Percentiles rank a stretch among this genome's conserved stretches.
phyloP scores from a whole-genome alignment of 352 stramenopile species.

The Sclerospora graminicola region DNA sequence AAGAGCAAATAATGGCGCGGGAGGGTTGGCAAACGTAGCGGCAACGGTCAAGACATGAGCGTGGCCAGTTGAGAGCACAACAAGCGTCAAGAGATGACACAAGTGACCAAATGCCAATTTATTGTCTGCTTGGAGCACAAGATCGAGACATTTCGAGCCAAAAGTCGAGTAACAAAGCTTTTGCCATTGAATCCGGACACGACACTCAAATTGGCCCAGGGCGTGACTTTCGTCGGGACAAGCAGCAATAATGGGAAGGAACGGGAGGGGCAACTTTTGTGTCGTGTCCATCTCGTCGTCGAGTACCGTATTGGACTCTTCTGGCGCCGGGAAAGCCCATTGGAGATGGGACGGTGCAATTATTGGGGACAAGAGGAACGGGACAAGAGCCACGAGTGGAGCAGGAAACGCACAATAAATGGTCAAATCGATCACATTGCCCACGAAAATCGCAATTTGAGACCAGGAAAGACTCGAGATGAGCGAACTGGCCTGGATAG shows the following conservation, averaged over 20 bases:
- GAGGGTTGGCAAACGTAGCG: constrained; percentile 34
- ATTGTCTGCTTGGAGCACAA: constrained; percentile 14
- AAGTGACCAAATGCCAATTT: constrained; percentile 21
- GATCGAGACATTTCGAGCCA: constrained; percentile 24
- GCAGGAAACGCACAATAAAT: no score
- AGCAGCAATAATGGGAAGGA: constrained; percentile 3
- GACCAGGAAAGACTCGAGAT: no score
- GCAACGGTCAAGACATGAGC: constrained; percentile 36
- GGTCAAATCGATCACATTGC: no score
- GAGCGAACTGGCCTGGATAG: no score
- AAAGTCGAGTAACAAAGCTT: constrained; percentile 34
- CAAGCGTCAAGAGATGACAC: constrained; percentile 25
- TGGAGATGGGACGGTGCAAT: no score
- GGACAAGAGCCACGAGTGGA: no score
- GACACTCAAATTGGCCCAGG: constrained; percentile 6
- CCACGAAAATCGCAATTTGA: no score
- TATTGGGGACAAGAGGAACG: no score
- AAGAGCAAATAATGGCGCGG: constrained; percentile 32
- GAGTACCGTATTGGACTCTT: no score
- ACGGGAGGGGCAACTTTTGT: constrained; percentile 4
- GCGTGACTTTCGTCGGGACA: not conserved
- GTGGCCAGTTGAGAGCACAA: constrained; percentile 33
- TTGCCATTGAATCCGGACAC: constrained; percentile 32
- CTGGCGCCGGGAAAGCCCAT: no score
- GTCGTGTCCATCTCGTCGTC: constrained; percentile 8